Conservation (phyloP, 2,329 filamentous ascomycete genomes). For the Sphaerulina populicola region DNA sequence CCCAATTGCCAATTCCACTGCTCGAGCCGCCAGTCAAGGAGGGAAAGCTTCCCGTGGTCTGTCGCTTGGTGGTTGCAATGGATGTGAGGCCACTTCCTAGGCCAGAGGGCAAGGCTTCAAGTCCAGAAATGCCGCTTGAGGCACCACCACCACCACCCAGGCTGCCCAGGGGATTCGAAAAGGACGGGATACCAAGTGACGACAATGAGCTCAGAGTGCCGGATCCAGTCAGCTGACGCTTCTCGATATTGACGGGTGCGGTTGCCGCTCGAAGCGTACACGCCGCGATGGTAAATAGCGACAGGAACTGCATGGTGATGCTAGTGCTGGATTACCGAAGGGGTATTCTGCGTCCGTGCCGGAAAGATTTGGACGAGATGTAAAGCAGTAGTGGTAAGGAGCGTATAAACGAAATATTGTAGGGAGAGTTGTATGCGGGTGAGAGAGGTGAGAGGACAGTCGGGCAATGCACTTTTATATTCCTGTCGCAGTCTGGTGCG, state of each 20-base stretch:
- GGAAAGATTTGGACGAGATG: no score
- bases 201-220: neutral
- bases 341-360: neutral
- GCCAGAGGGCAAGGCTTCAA: conserved; percentile 28
- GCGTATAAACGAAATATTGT: neutral
- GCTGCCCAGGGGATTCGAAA: neutral
- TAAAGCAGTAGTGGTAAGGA: no score
- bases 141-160: neutral
- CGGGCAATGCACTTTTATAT: neutral
- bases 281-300: conserved; percentile 6
- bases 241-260: conserved; percentile 16
- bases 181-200: neutral
- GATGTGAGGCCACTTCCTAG: neutral
- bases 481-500: neutral
- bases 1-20: neutral
- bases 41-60: neutral
- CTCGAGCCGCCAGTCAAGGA: neutral
- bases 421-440: neutral
- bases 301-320: conserved; percentile 12
- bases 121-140: conserved; percentile 12
- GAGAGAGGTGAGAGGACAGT: neutral
- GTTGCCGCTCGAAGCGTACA: conserved; percentile 10
- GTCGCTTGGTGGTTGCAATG: neutral
- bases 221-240: conserved; percentile 5
- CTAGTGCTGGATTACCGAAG: neutral